Evolutionary conservation across 2,329 filamentous ascomycete genomes (phyloP), one percentile per base, ranked within the genome.

Genomic region (Remersonia thermophila): DNA sequence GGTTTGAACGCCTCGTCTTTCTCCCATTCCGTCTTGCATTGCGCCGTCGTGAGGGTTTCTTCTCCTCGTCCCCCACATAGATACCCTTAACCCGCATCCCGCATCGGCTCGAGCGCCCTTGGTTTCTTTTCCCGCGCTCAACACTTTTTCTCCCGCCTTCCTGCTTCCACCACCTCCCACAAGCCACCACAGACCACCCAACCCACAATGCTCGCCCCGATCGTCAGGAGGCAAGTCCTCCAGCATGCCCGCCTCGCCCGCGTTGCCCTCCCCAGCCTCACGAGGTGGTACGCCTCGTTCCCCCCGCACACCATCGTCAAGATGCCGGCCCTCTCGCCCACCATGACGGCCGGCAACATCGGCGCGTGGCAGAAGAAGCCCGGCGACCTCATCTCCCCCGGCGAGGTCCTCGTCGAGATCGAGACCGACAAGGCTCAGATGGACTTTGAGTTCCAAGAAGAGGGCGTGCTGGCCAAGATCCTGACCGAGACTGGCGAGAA

Each of bases 371-470:
- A 96, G 69, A 98, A 96, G 76, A 93, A 95, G 69, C 71, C 78
- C 49, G 91, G 91, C 57, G 91, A 98, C 62, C 56, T 69, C 45
- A 79, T 98, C 60, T 68, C 75, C 40, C 87, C 93, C 35, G 91
- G 91, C 59, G 91, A 98, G 59, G 91, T 98, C 32, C 68, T 98
- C 51, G 87, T 94, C 50, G 87, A 94, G 71, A 94, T 96, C 55
- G 91, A 98, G 74, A 98, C 91, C 53, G 91, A 98, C 66, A 98
- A 98, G 74, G 91, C 91, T 47, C 91, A 96, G 69, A 98, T 98
- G 91, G 91, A 98, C 69, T 96, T 98, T 60, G 91, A 98, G 65
- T 96, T 93, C 66, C 91, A 98, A 65, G 91, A 98, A 56, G 91
- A 96, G 59, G 91, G 89, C 69, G 74, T 93, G 42, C 72, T 98